phyloP scores from a whole-genome alignment of 441 rosid species.

The Pelargonium cotyledonis region DNA sequence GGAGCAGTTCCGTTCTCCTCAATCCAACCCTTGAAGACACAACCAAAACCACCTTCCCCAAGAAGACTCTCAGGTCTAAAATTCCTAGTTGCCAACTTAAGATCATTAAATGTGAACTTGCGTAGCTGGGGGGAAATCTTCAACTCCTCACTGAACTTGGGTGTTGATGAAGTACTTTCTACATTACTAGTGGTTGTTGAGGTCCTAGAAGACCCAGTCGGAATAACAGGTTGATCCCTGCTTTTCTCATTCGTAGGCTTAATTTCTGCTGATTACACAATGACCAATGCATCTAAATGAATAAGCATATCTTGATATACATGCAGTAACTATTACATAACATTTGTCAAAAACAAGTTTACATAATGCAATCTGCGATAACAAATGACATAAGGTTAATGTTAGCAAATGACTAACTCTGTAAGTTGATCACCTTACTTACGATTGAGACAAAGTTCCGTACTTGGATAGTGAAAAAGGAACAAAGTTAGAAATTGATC shows the following conservation, averaged over 20 bases:
- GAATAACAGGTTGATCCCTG: conserved; percentile 43
- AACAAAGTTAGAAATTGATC: background rate
- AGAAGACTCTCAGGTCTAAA: conserved; percentile 51
- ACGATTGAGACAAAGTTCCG: background rate
- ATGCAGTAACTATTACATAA: background rate
- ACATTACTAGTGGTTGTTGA: conserved; percentile 40
- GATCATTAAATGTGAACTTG: conserved; percentile 39
- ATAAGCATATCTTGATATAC: background rate
- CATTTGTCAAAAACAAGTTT: background rate
- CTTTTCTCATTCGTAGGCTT: conserved; percentile 42
- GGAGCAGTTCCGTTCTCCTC: conserved; percentile 48
- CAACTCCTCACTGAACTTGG: conserved; percentile 41
- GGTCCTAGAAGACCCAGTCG: conserved; percentile 28
- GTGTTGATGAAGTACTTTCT: conserved; percentile 41
- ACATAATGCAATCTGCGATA: background rate
- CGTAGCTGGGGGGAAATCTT: conserved; percentile 43
- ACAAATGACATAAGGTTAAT: background rate
- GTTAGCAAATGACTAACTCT: too few species aligned
- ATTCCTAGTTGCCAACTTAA: conserved; percentile 40
- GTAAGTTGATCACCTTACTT: background rate
- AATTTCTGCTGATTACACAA: conserved; percentile 38
- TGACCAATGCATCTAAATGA: conserved; percentile 16
- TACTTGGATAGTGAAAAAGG: background rate
- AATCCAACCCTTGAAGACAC: conserved; percentile 22
- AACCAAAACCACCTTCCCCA: conserved; percentile 51